Evolutionary conservation across 345 rosid genomes (phyloP), one percentile per base, ranked within the genome.

Genomic region (Populus nigra): DNA sequence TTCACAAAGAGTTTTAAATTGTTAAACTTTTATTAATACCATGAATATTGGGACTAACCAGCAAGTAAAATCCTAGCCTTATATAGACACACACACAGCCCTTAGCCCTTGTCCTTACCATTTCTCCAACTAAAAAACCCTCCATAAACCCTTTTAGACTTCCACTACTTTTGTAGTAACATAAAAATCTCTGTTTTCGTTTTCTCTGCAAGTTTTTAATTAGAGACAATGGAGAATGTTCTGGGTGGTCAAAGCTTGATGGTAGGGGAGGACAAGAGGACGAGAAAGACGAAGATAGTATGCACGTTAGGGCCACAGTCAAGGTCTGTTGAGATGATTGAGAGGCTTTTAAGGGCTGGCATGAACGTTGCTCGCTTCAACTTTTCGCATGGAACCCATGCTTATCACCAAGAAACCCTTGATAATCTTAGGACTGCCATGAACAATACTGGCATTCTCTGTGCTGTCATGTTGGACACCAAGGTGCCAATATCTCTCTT

Each of bases 401-500:
- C 80, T 20, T 95, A 95, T 65, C 99, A 95, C 61, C 97, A 90
- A 69, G 96, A 93, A 86, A 95, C 99, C 45, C 94, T 95, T 73
- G 90, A 93, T 67, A 93, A 95, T 75, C 98, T 95, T 73, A 88
- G 87, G 49, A 81, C 86, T 68, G 98, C 94, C 85, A 95, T 93
- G 99, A 78, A 77, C 78, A 95, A 88, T 75, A 95, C 96, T 77
- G 96, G 98, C 12, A 90, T 91, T 72, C 96, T 92, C 68, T 93
- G 98, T 76, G 97, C 99, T 78, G 97, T 95, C 76, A 95, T 95
- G 99, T 91, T 95, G 83, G 98, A 95, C 31, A 95, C 99, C 74
- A 93, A 93, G 97, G 98, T 79, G 36, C 5, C 36, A 33, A 69
- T 5, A 8, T 80, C 29, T 1, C 36, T 35, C 18, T 57, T 49